Evolutionary conservation across 2,329 filamentous ascomycete genomes (phyloP).

Genomic region (Paradendryphiella salina): DNA sequence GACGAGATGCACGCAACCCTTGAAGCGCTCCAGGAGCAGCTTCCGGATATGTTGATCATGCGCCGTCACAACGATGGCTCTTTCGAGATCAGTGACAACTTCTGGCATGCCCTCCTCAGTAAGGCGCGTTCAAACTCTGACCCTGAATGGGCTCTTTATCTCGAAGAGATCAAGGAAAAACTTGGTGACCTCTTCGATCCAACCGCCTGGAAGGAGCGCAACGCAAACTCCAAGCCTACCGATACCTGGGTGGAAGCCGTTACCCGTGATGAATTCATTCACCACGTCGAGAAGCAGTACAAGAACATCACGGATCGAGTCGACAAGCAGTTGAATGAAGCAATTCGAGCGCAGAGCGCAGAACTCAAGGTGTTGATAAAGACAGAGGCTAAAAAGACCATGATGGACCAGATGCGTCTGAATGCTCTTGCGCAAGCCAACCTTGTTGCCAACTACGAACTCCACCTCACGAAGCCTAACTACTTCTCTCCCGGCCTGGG

Average conservation of each 20-base stretch:
- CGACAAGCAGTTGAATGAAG: constrained; percentile 31
- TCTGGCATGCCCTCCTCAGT: constrained; percentile 66
- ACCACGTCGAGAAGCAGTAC: constrained; percentile 34
- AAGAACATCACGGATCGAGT: constrained; percentile 23
- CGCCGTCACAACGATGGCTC: constrained; percentile 58
- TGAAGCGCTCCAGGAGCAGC: constrained; percentile 24
- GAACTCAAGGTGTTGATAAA: constrained; percentile 22
- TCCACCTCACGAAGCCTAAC: constrained; percentile 61
- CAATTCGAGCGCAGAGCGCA: constrained; percentile 21
- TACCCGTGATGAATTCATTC: constrained; percentile 56
- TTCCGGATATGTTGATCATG: constrained; percentile 64
- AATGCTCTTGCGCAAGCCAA: constrained; percentile 39
- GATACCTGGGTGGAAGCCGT: constrained; percentile 37
- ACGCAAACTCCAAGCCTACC: not conserved
- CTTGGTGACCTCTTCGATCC: constrained; percentile 34
- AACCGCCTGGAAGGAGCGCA: constrained; percentile 5
- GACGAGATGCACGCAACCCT: constrained; percentile 22
- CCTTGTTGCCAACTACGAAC: constrained; percentile 38
- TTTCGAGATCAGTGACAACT: constrained; percentile 60
- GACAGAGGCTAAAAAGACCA: constrained; percentile 37
- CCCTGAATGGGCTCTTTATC: constrained; percentile 57
- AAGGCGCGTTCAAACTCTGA: constrained; percentile 55
- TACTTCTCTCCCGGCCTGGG: constrained; percentile 70
- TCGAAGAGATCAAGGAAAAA: constrained; percentile 54
- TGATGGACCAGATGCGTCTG: constrained; percentile 37